Evolutionary conservation across 345 rosid species (phyloP), one percentile per base, ranked within the genome.

Genomic region (Melaleuca alternifolia): DNA sequence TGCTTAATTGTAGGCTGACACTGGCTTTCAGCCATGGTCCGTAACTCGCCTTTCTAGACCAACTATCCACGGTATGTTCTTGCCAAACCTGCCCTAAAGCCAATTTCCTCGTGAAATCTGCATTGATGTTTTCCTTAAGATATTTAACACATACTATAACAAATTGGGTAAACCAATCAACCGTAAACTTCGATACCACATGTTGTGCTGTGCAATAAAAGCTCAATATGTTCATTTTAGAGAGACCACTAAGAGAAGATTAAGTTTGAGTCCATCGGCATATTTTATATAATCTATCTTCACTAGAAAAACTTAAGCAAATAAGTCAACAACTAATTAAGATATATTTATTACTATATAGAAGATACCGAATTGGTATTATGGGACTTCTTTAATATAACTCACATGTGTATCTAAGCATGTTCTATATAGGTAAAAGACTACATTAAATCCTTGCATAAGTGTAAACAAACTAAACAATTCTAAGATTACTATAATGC

Each of bases 391-490:
- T 15, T 11, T 62, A 62, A 30, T 7, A 10, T 30, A 15, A 62
- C 44, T 62, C 41, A 62, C 44, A 62, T 30, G 44, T 15, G 54
- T 2, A 30, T 62, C 18, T 7, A 21, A 30, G 30, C 44, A 7
- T 30, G 7, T 3, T 30, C 10, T 15, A 37, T 7, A 30, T 21
- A 62, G 44, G 21, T 30, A 56, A 62, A 62, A 62, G 76, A 30
- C 76, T 15, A 30, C 9, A 62, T 30, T 30, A 44, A 11, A 62
- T 62, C 23, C 0, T 62, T 6, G 3, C 1, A 0, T 11, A 15
- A 15, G 7, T 0, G 0, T 3, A 65, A 65, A 65, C 5, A 0
- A 8, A 7, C 44, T 0, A 3, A 30, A 65, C 76, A 30, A 14
- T 62, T 62, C 44, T 65, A 65, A 15, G 44, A 15, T 65, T 65